Evolutionary conservation across 805 yeast species (phyloP).

Genomic region (Ogataea nonfermentans): DNA sequence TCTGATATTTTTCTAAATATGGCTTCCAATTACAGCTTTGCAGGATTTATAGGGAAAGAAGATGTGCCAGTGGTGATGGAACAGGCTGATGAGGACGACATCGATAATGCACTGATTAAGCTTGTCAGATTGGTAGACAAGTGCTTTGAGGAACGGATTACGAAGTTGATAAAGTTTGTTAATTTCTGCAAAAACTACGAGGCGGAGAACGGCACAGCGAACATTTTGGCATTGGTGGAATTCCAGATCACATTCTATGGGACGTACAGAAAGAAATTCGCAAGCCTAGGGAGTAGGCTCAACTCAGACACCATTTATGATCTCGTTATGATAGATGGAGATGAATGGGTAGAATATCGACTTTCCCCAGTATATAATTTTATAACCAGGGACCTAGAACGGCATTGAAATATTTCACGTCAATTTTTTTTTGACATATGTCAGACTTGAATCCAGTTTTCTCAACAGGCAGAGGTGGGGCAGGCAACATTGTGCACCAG

Average conservation of each 20-base stretch:
- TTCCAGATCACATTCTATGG: constrained; percentile 20
- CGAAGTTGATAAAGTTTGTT: constrained; percentile 14
- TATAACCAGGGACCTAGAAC: constrained; percentile 9
- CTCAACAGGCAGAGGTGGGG: constrained; percentile 38
- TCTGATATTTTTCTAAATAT: constrained; percentile 28
- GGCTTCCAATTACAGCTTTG: constrained; percentile 34
- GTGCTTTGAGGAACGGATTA: constrained; percentile 10
- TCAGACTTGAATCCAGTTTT: constrained; percentile 24
- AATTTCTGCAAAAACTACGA: constrained; percentile 22
- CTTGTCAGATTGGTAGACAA: constrained; percentile 16
- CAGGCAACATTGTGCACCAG: constrained; percentile 32
- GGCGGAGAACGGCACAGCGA: constrained; percentile 16
- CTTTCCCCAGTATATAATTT: constrained; percentile 28
- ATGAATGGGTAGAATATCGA: constrained; percentile 23
- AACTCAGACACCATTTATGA: constrained; percentile 18
- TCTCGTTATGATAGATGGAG: constrained; percentile 18
- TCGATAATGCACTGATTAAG: constrained; percentile 13
- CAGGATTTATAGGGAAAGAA: constrained; percentile 30
- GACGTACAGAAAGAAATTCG: constrained; percentile 10
- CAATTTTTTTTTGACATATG: constrained; percentile 15
- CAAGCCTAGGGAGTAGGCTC: background rate
- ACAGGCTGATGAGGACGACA: constrained; percentile 12
- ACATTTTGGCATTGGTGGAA: constrained; percentile 17
- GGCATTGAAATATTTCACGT: constrained; percentile 2
- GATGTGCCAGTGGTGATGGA: constrained; percentile 22